Evolutionary conservation across 2,329 filamentous ascomycete genomes (phyloP).

Genomic region (Fusarium sp.): DNA sequence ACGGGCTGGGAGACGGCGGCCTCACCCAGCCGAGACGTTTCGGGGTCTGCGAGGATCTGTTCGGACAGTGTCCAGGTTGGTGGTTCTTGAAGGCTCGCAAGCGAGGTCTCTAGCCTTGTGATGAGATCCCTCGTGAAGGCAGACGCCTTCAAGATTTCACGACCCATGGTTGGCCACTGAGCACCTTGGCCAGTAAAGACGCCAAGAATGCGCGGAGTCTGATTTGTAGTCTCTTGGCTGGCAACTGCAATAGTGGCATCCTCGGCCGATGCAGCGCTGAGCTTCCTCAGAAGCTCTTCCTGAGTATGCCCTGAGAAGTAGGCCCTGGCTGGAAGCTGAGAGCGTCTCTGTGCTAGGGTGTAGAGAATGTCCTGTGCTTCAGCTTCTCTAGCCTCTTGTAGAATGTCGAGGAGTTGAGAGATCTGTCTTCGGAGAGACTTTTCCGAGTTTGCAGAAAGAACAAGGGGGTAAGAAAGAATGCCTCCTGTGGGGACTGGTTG

Average conservation of each 20-base stretch:
- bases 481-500: no score
- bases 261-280: background rate
- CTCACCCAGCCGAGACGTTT: background rate
- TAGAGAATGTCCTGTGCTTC: background rate
- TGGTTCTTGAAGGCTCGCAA: background rate
- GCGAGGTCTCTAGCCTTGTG: background rate
- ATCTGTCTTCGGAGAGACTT: background rate
- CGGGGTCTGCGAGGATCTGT: background rate
- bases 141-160: background rate
- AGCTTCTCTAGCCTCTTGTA: background rate
- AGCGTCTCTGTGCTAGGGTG: background rate
- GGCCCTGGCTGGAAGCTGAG: background rate
- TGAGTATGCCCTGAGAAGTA: background rate
- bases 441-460: background rate
- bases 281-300: background rate
- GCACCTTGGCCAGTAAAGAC: background rate
- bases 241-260: background rate
- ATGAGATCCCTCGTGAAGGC: background rate
- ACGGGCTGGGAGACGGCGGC: slow-evolving; percentile 9
- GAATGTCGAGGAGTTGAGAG: background rate
- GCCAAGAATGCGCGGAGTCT: background rate
- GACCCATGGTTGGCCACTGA: background rate
- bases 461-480: background rate
- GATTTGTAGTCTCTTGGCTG: background rate
- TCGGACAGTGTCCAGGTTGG: background rate